Conservation (phyloP, 345 rosid species). For the Arabis hirsuta region DNA sequence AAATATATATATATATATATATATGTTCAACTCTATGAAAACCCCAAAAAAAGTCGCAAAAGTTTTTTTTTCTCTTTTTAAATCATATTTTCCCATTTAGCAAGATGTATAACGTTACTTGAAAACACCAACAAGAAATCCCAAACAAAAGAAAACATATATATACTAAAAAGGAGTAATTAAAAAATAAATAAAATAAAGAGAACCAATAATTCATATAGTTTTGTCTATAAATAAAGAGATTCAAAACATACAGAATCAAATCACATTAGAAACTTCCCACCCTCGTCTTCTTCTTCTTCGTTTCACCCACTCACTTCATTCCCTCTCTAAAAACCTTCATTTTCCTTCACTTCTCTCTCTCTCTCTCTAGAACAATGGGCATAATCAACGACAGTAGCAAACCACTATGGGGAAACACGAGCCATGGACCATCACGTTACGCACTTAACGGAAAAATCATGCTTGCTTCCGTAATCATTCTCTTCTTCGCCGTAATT, state of each 20-base stretch:
- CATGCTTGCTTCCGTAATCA: constrained; percentile 56
- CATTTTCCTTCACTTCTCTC: neutral
- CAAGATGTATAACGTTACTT: neutral
- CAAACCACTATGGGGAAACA: constrained; percentile 32
- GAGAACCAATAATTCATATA: constrained; percentile 14
- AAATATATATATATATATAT: neutral
- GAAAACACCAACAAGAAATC: constrained; percentile 15
- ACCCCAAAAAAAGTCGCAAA: constrained; percentile 18
- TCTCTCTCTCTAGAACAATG: constrained; percentile 27
- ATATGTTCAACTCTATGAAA: neutral
- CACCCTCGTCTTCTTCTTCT: constrained; percentile 21
- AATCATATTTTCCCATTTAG: neutral
- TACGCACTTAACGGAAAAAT: constrained; percentile 60
- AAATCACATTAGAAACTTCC: constrained; percentile 27
- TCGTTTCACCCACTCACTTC: constrained; percentile 21
- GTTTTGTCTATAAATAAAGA: constrained; percentile 43
- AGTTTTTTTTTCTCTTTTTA: constrained; percentile 13
- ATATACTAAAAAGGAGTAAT: neutral
- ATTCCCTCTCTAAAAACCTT: constrained; percentile 4
- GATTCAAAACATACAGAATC: constrained; percentile 26
- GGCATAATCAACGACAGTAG: constrained; percentile 7
- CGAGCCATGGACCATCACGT: constrained; percentile 20
- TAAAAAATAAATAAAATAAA: constrained; percentile 1
- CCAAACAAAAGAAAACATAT: neutral
- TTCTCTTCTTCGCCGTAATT: constrained; percentile 59